A percentile compares a stretch with the other conserved stretches of the same genome.
These are phyloP conservation scores for Dendrocalamus latiflorus DNA, from an alignment of 202 grass and related monocot genomes.

Conservation along the genomic window DNA sequence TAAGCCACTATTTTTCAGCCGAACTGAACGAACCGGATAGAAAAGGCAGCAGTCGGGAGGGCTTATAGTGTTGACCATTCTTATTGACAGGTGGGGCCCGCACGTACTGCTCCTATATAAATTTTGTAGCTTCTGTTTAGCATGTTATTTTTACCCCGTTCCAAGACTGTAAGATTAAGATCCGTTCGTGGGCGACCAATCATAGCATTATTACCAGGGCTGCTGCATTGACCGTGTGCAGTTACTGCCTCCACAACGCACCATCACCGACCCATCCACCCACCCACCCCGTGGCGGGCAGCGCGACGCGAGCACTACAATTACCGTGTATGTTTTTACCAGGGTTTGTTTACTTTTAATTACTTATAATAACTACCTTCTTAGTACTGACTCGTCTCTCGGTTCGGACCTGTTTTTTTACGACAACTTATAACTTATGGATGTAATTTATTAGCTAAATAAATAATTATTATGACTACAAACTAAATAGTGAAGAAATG, in stretches of 20 bases:
- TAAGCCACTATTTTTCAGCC: no score
- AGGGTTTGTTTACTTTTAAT: neutral
- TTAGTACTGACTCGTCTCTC: neutral
- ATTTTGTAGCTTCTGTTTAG: neutral
- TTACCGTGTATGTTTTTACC: slow-evolving; percentile 5
- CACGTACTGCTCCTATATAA: neutral
- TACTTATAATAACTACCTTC: no score
- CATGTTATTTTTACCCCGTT: slow-evolving; percentile 17
- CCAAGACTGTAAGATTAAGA: slow-evolving; percentile 27
- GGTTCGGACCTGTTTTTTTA: no score
- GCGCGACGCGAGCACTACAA: neutral
- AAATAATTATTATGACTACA: no score
- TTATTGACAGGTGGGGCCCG: neutral
- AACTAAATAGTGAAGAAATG: no score
- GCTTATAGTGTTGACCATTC: no score
- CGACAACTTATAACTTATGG: no score
- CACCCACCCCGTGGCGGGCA: neutral
- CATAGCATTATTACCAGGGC: neutral
- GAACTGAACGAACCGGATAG: no score
- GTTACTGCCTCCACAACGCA: neutral
- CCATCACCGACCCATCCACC: neutral
- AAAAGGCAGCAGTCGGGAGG: no score
- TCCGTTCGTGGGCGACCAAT: neutral
- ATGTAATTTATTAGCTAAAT: neutral
- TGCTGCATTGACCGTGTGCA: slow-evolving; percentile 13